Evolutionary conservation across 1,139 yeast species (phyloP).

Genomic region (Candida tunisiensis): DNA sequence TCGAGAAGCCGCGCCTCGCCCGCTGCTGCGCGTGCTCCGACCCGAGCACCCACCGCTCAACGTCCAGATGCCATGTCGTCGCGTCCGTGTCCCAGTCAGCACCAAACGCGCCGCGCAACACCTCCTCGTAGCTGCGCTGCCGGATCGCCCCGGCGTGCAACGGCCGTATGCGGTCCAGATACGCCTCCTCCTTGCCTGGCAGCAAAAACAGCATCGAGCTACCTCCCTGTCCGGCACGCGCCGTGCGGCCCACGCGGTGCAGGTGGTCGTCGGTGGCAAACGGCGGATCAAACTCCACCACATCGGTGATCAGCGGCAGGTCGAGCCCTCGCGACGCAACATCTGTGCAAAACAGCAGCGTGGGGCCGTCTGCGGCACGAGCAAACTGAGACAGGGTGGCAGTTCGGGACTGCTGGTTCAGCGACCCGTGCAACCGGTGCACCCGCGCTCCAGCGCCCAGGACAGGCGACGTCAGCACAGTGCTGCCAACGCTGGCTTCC

Average conservation of each 20-base stretch:
- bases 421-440: constrained; percentile 83
- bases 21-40: constrained; percentile 39
- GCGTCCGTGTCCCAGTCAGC: constrained; percentile 84
- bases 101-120: constrained; percentile 45
- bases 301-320: constrained; percentile 52
- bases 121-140: constrained; percentile 33
- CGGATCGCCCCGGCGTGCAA: constrained; percentile 52
- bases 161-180: constrained; percentile 39
- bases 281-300: constrained; percentile 87
- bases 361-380: constrained; percentile 17
- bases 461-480: constrained; percentile 1
- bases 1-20: constrained; percentile 66
- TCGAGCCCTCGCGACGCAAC: constrained; percentile 91
- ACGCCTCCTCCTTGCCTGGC: constrained; percentile 81
- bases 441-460: constrained; percentile 24
- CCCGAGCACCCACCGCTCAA: constrained; percentile 77
- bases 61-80: constrained; percentile 86
- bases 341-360: constrained; percentile 76
- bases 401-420: constrained; percentile 68
- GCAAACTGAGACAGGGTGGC: constrained; percentile 56
- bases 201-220: constrained; percentile 58
- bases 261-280: constrained; percentile 81
- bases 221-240: constrained; percentile 75
- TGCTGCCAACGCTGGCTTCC: constrained; percentile 10
- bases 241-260: constrained; percentile 93